Conservation (phyloP, 164 flowering plant genomes). For the Aristolochia contorta region DNA sequence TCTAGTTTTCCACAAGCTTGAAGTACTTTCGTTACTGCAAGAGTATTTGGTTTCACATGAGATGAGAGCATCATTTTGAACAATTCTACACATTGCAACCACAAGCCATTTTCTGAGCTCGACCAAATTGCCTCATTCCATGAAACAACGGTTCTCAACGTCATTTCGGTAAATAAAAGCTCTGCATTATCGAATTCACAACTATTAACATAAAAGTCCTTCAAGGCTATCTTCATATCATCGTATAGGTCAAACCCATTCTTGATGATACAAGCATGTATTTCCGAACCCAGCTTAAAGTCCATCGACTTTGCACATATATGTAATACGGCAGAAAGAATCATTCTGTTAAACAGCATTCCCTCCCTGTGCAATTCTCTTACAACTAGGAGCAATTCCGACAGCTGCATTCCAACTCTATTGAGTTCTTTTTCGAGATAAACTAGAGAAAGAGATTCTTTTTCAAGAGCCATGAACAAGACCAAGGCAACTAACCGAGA, state of each 20-base stretch:
- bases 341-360: conserved; percentile 18
- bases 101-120: conserved; percentile 27
- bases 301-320: conserved; percentile 26
- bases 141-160: conserved; percentile 15
- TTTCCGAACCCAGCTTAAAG: conserved; percentile 33
- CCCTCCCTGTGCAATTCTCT: conserved; percentile 40
- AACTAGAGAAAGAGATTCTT: too few relatives aligned
- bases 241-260: conserved; percentile 40
- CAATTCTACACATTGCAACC: conserved; percentile 20
- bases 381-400: conserved; percentile 37
- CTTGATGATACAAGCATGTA: conserved; percentile 51
- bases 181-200: conserved; percentile 31
- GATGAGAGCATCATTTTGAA: conserved; percentile 49
- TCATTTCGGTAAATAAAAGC: conserved; percentile 31
- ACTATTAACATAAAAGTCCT: conserved; percentile 44
- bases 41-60: conserved; percentile 17
- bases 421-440: too few relatives aligned
- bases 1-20: conserved; percentile 46
- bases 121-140: conserved; percentile 45
- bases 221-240: conserved; percentile 36
- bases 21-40: conserved; percentile 32
- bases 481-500: too few relatives aligned
- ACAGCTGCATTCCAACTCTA: neutral
- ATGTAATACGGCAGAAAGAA: conserved; percentile 25
- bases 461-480: too few relatives aligned